Conservation (phyloP, 768 basidiomycete species). For the Calocera cornea region DNA sequence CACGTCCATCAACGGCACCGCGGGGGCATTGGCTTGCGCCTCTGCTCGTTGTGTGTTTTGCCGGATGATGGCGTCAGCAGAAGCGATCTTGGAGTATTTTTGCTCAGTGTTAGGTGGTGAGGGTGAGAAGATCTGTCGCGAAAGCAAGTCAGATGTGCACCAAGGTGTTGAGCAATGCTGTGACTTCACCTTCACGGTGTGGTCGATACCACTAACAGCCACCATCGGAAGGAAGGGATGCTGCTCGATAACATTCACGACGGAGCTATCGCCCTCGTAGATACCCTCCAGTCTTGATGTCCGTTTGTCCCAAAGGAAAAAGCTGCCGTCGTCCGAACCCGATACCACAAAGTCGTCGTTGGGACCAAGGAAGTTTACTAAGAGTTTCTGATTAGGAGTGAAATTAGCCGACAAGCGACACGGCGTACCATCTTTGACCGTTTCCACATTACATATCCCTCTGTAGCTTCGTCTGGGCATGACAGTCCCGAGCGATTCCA, state of each 20-base stretch:
- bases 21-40: not conserved
- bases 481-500: constrained; percentile 33
- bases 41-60: not conserved
- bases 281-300: constrained; percentile 54
- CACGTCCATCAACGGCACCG: not conserved
- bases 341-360: constrained; percentile 64
- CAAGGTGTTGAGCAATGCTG: not conserved
- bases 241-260: constrained; percentile 74
- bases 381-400: not conserved
- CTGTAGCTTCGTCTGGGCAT: constrained; percentile 48
- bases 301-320: constrained; percentile 74
- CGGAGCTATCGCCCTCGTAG: constrained; percentile 65
- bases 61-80: not conserved
- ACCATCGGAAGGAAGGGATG: constrained; percentile 66
- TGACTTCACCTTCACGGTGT: constrained; percentile 58
- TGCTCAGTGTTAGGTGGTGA: not conserved
- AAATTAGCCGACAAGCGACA: not conserved
- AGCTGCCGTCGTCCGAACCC: constrained; percentile 63
- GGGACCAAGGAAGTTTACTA: constrained; percentile 77
- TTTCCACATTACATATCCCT: constrained; percentile 67
- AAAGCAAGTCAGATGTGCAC: not conserved
- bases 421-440: constrained; percentile 70
- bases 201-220: constrained; percentile 80
- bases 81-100: not conserved
- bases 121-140: not conserved